phyloP scores from a whole-genome alignment of 139 green algal genomes.

The Spirogloea muscicola region DNA sequence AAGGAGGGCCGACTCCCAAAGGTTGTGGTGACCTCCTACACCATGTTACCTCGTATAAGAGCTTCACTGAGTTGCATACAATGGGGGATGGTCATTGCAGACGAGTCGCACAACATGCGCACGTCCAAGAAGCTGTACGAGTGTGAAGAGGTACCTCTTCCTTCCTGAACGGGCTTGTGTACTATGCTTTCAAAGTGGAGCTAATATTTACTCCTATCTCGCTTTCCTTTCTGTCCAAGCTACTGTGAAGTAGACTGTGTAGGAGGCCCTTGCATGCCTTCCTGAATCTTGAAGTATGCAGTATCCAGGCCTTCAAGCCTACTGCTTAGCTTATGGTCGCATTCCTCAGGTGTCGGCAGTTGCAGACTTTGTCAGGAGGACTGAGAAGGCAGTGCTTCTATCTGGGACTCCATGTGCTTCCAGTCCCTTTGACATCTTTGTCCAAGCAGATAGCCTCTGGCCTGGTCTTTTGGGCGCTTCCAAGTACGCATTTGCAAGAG shows the following conservation, averaged over 20 bases:
- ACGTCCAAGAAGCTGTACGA: slow-evolving; percentile 50
- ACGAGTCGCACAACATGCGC: slow-evolving; percentile 80
- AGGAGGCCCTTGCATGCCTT: too few relatives aligned
- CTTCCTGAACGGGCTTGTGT: too few relatives aligned
- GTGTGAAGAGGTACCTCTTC: slow-evolving; percentile 52
- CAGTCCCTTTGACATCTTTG: slow-evolving; percentile 73
- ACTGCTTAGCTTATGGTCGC: too few relatives aligned
- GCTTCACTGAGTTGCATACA: not conserved
- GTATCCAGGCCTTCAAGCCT: too few relatives aligned
- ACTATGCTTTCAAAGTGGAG: too few relatives aligned
- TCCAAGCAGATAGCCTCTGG: slow-evolving; percentile 71
- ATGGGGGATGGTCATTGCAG: slow-evolving; percentile 75
- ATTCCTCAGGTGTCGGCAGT: slow-evolving; percentile 8
- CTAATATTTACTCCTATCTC: too few relatives aligned
- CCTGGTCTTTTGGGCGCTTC: slow-evolving; percentile 69
- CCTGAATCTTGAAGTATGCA: too few relatives aligned
- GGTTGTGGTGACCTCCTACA: slow-evolving; percentile 77
- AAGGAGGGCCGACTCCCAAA: slow-evolving; percentile 37
- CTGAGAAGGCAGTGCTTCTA: slow-evolving; percentile 68
- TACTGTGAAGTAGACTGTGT: too few relatives aligned
- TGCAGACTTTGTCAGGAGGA: slow-evolving; percentile 51
- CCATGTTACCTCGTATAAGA: slow-evolving; percentile 76
- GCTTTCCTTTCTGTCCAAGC: too few relatives aligned
- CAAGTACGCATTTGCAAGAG: slow-evolving; percentile 70
- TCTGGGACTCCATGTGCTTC: slow-evolving; percentile 75